phyloP scores from a whole-genome alignment of 441 rosid species.

The Bruguiera hainesii region DNA sequence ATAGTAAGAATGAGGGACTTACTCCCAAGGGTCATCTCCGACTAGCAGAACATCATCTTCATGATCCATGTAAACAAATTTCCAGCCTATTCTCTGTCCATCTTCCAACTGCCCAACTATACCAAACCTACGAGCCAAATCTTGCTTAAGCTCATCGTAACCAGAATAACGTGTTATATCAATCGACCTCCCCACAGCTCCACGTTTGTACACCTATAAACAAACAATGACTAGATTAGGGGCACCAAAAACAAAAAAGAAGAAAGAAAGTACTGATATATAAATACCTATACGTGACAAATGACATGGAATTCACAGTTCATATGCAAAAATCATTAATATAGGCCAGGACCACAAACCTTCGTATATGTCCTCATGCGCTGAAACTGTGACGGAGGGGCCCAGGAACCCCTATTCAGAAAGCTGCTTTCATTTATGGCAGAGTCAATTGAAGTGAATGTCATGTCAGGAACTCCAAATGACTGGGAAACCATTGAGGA shows the following conservation, averaged over 20 bases:
- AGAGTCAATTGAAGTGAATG: slow-evolving; percentile 56
- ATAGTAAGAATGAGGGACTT: slow-evolving; percentile 38
- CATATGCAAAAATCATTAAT: neutral
- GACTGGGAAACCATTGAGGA: slow-evolving; percentile 68
- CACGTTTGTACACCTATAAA: slow-evolving; percentile 70
- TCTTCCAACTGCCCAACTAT: slow-evolving; percentile 83
- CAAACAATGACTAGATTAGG: slow-evolving; percentile 15
- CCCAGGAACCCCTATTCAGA: slow-evolving; percentile 49
- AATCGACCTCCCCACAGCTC: slow-evolving; percentile 79
- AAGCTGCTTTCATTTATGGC: slow-evolving; percentile 46
- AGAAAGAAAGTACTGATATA: neutral
- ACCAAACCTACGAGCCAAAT: slow-evolving; percentile 74
- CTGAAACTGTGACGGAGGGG: slow-evolving; percentile 47
- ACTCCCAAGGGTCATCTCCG: slow-evolving; percentile 99
- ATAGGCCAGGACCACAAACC: slow-evolving; percentile 33
- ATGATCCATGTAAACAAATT: slow-evolving; percentile 88
- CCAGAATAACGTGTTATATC: slow-evolving; percentile 69
- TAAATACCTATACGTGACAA: neutral
- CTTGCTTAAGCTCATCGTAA: slow-evolving; percentile 66
- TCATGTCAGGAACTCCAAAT: slow-evolving; percentile 60
- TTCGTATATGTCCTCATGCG: slow-evolving; percentile 70
- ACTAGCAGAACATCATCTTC: slow-evolving; percentile 97
- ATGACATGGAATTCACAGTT: neutral
- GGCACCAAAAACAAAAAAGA: neutral
- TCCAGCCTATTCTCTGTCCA: slow-evolving; percentile 72